Evolutionary conservation across 257 asterid genomes (phyloP).

Genomic region (Apocynum venetum): DNA sequence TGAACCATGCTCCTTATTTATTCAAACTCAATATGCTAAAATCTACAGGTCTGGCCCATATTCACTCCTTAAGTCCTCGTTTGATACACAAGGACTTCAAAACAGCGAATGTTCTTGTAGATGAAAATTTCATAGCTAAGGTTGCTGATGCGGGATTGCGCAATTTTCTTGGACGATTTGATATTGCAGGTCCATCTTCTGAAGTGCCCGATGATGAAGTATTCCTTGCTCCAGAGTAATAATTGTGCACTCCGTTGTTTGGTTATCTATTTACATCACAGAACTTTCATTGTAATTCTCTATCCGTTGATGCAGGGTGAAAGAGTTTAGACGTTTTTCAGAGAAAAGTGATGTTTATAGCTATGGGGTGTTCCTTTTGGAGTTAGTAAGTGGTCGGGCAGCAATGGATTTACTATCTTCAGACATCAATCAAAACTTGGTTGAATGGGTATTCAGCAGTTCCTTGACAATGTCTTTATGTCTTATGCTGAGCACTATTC

Average conservation of each 20-base stretch:
- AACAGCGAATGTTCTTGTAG: conserved; percentile 88
- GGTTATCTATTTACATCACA: neutral
- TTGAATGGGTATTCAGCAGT: conserved; percentile 62
- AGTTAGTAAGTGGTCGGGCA: conserved; percentile 75
- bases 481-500: neutral
- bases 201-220: conserved; percentile 51
- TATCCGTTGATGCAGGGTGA: conserved; percentile 55
- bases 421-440: conserved; percentile 51
- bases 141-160: conserved; percentile 92
- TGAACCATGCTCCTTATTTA: conserved; percentile 11
- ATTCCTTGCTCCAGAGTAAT: conserved; percentile 89
- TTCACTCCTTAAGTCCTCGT: conserved; percentile 85
- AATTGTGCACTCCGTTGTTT: conserved; percentile 18
- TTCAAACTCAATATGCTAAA: conserved; percentile 17
- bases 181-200: conserved; percentile 74
- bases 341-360: conserved; percentile 89
- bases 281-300: conserved; percentile 12
- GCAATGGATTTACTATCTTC: conserved; percentile 53
- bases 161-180: conserved; percentile 83
- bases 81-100: conserved; percentile 88
- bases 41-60: conserved; percentile 69
- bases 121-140: conserved; percentile 83
- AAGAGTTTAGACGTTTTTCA: conserved; percentile 80
- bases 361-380: conserved; percentile 86
- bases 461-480: neutral